A percentile compares a stretch with the other conserved stretches of the same genome.
Conservation (phyloP, 306 rosid species). For the Acacia confusa region DNA sequence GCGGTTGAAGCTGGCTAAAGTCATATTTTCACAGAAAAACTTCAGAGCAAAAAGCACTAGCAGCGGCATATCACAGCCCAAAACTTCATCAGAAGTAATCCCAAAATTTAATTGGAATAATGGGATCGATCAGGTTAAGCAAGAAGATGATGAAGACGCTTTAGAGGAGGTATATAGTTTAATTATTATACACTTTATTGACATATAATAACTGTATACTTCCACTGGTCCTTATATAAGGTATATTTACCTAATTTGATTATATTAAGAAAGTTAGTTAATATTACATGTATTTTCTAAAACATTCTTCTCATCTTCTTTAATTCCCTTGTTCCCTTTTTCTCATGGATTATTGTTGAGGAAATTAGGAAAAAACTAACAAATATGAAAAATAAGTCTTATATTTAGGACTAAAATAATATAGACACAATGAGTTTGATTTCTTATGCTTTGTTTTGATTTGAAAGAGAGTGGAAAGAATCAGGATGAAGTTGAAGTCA, state of each 20-base stretch:
- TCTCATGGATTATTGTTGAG: too few relatives aligned
- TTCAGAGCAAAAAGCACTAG: not conserved
- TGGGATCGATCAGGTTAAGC: not conserved
- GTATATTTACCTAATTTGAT: too few relatives aligned
- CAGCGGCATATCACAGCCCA: not conserved
- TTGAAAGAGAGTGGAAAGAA: slow-evolving; percentile 33
- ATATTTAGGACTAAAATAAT: too few relatives aligned
- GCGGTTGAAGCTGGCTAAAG: not conserved
- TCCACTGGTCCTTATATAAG: too few relatives aligned
- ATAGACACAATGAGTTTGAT: not conserved
- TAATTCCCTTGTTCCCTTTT: too few relatives aligned
- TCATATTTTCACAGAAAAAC: not conserved
- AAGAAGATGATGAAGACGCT: not conserved
- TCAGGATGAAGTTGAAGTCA: slow-evolving; percentile 41
- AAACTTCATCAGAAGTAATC: not conserved
- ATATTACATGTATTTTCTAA: too few relatives aligned
- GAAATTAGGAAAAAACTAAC: too few relatives aligned
- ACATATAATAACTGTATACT: too few relatives aligned
- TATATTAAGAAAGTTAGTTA: too few relatives aligned
- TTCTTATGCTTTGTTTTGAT: not conserved
- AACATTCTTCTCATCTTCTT: too few relatives aligned
- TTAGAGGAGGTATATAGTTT: not conserved
- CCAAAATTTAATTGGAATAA: not conserved
- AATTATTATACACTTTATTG: not conserved
- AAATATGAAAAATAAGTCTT: too few relatives aligned